Evolutionary conservation across 495 filamentous ascomycete genomes (phyloP).

Genomic region (Aspergillus olivimuriae): DNA sequence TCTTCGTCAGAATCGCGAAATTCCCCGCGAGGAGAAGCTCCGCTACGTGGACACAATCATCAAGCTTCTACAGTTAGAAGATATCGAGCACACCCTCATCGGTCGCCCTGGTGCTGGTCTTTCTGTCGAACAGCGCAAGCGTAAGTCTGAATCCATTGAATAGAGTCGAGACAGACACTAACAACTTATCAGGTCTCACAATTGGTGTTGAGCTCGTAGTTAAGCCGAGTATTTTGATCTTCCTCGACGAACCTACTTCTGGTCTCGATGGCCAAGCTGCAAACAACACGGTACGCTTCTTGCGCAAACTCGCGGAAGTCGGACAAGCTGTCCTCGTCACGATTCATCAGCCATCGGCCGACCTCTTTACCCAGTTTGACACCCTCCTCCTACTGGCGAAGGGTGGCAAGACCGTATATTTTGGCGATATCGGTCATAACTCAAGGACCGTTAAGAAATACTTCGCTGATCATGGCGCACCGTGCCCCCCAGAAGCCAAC

Average conservation of each 20-base stretch:
- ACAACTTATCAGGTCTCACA: too few species aligned
- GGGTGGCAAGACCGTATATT: neutral
- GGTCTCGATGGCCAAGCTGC: neutral
- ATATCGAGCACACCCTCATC: neutral
- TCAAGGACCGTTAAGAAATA: slow-evolving; percentile 36
- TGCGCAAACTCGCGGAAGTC: neutral
- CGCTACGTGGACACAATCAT: neutral
- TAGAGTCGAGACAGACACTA: too few species aligned
- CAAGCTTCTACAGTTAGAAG: neutral
- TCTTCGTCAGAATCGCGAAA: neutral
- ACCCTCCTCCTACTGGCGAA: neutral
- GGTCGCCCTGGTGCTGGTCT: neutral
- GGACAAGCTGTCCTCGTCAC: neutral
- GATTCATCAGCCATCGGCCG: neutral
- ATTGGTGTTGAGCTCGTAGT: neutral
- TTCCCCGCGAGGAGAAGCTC: neutral
- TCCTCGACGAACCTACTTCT: neutral
- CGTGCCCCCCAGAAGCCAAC: slow-evolving; percentile 63
- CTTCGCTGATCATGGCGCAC: slow-evolving; percentile 64
- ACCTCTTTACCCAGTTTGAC: neutral
- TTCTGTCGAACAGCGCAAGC: neutral
- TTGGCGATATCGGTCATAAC: neutral
- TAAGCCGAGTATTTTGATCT: neutral
- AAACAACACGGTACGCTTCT: neutral
- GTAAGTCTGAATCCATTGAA: too few species aligned